These are phyloP conservation scores for Sphagnum contortum DNA, from an alignment of 225 moss, liverwort and hornwort species.

Conservation along the genomic window DNA sequence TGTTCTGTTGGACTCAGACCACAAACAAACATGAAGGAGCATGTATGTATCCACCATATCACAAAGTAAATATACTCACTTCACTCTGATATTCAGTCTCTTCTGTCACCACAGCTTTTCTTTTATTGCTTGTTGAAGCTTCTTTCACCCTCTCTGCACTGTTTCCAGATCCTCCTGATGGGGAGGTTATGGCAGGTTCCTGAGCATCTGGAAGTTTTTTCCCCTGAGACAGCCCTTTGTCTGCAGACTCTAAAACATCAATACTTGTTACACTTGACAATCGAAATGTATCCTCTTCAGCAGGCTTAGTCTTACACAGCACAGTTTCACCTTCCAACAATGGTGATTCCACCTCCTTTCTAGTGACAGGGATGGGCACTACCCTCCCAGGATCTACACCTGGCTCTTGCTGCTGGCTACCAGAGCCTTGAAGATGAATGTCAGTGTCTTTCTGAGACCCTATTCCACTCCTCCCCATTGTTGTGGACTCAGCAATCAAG, in stretches of 20 bases:
- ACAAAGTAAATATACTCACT: conserved; percentile 24
- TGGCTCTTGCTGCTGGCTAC: conserved; percentile 28
- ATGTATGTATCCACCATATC: too few species aligned
- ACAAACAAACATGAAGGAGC: too few species aligned
- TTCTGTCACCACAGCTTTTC: conserved; percentile 59
- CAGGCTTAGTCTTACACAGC: conserved; percentile 20
- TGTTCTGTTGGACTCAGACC: too few species aligned
- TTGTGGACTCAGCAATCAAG: conserved; percentile 65
- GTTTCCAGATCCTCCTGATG: conserved; percentile 71
- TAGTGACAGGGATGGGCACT: conserved; percentile 15
- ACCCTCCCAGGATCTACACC: conserved; percentile 40
- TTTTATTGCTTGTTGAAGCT: conserved; percentile 31
- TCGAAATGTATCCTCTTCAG: conserved; percentile 33
- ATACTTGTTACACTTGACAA: conserved; percentile 28
- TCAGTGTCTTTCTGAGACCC: conserved; percentile 25
- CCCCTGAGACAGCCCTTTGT: conserved; percentile 25
- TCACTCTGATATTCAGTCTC: conserved; percentile 83
- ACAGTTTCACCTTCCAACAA: conserved; percentile 21
- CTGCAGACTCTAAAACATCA: conserved; percentile 23
- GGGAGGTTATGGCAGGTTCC: conserved; percentile 73
- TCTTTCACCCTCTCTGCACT: conserved; percentile 57
- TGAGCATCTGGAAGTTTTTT: conserved; percentile 44
- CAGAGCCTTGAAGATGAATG: conserved; percentile 15
- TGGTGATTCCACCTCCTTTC: conserved; percentile 24
- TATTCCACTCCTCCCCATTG: conserved; percentile 23